Conservation (phyloP, 169 alveolate species). For the Babesia bovis region DNA sequence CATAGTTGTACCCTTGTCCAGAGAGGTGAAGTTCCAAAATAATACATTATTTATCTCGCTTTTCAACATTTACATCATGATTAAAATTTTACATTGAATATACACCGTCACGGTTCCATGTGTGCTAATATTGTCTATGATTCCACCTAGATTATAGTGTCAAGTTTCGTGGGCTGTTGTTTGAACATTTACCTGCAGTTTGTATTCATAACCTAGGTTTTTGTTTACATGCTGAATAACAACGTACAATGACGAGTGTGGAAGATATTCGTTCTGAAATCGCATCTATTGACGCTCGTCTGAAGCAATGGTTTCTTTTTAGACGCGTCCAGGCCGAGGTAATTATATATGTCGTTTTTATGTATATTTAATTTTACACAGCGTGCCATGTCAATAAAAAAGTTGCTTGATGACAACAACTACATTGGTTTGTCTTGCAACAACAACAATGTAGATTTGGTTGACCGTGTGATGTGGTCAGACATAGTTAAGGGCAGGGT, state of each 20-base stretch:
- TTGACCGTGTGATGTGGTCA: slow-evolving; percentile 76
- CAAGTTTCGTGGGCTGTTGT: slow-evolving; percentile 9
- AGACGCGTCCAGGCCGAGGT: slow-evolving; percentile 78
- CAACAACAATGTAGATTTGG: slow-evolving; percentile 44
- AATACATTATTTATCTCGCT: no score
- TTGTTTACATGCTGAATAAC: background rate
- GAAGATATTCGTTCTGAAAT: slow-evolving; percentile 68
- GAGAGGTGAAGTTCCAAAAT: no score
- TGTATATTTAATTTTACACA: background rate
- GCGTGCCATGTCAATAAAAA: slow-evolving; percentile 67
- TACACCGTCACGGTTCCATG: no score
- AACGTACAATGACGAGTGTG: slow-evolving; percentile 21
- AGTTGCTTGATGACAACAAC: slow-evolving; percentile 72
- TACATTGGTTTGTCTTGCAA: slow-evolving; percentile 72
- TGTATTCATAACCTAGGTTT: background rate
- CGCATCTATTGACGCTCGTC: slow-evolving; percentile 68
- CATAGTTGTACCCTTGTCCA: no score
- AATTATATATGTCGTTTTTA: background rate
- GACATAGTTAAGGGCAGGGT: slow-evolving; percentile 77
- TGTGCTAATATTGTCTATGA: background rate
- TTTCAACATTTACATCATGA: no score
- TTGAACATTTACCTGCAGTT: background rate
- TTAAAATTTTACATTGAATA: no score
- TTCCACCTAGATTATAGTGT: background rate
- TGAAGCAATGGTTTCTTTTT: slow-evolving; percentile 78